Evolutionary conservation across 768 basidiomycete species (phyloP).

Genomic region (Leucosporidium yakuticum): DNA sequence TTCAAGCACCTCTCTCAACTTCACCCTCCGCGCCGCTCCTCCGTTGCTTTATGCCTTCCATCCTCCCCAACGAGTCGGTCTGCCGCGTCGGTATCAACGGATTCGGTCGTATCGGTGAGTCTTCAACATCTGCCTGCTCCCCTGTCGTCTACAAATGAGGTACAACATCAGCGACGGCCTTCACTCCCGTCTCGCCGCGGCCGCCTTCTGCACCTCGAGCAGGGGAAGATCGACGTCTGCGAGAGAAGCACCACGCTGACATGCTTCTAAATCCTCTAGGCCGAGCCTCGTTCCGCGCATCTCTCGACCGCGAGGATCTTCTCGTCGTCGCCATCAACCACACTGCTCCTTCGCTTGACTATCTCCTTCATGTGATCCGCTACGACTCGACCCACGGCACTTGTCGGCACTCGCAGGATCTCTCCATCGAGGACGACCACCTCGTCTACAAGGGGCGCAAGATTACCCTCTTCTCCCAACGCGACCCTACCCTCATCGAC

Average conservation of each 20-base stretch:
- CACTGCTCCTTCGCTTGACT: conserved; percentile 42
- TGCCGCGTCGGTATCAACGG: conserved; percentile 41
- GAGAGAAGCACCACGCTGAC: background rate
- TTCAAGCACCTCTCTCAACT: no score
- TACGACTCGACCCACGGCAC: conserved; percentile 45
- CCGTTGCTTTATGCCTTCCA: no score
- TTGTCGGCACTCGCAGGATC: conserved; percentile 29
- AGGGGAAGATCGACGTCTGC: no score
- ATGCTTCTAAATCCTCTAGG: background rate
- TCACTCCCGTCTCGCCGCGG: no score
- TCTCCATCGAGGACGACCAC: conserved; percentile 28
- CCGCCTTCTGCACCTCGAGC: background rate
- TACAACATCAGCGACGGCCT: no score
- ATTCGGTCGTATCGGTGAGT: conserved; percentile 43
- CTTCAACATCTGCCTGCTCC: background rate
- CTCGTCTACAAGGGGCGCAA: conserved; percentile 17
- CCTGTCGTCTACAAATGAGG: no score
- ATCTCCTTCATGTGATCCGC: conserved; percentile 42
- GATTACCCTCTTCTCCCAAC: conserved; percentile 38
- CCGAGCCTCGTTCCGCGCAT: conserved; percentile 34
- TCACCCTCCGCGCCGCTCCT: no score
- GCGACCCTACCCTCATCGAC: conserved; percentile 41
- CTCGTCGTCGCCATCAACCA: conserved; percentile 45
- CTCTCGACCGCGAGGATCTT: conserved; percentile 27
- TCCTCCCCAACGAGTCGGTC: no score